These are phyloP conservation scores for Candida lessepsii DNA, from an alignment of 805 yeast species.

Conservation along the genomic window DNA sequence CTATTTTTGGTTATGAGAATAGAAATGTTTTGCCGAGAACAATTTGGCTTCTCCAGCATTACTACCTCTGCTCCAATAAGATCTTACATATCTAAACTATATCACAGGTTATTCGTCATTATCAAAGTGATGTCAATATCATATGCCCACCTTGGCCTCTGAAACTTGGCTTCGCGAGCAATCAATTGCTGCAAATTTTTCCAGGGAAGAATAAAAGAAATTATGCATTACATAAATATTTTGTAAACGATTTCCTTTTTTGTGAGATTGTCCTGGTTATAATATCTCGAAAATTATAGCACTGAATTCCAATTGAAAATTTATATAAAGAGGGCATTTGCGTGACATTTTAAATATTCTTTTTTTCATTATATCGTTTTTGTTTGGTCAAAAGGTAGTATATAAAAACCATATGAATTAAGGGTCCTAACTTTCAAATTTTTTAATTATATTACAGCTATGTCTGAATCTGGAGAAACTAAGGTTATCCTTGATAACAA, in stretches of 20 bases:
- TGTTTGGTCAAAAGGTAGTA: too few species aligned
- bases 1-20: background rate
- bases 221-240: too few species aligned
- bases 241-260: too few species aligned
- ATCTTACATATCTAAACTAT: too few species aligned
- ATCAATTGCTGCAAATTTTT: slow-evolving; percentile 3
- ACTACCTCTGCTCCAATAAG: background rate
- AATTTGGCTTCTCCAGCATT: too few species aligned
- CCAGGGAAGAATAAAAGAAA: background rate
- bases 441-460: background rate
- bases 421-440: background rate
- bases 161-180: slow-evolving; percentile 5
- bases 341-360: background rate
- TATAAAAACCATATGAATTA: slow-evolving; percentile 2
- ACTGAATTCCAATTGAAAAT: too few species aligned
- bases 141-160: too few species aligned
- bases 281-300: too few species aligned
- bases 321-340: background rate
- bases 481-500: background rate
- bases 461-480: slow-evolving; percentile 3
- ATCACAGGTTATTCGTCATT: too few species aligned
- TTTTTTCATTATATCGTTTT: too few species aligned
- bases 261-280: too few species aligned
- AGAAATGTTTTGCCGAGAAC: background rate
- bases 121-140: too few species aligned